Conservation (phyloP, 116 monocot genomes). For the Iris pallida region DNA sequence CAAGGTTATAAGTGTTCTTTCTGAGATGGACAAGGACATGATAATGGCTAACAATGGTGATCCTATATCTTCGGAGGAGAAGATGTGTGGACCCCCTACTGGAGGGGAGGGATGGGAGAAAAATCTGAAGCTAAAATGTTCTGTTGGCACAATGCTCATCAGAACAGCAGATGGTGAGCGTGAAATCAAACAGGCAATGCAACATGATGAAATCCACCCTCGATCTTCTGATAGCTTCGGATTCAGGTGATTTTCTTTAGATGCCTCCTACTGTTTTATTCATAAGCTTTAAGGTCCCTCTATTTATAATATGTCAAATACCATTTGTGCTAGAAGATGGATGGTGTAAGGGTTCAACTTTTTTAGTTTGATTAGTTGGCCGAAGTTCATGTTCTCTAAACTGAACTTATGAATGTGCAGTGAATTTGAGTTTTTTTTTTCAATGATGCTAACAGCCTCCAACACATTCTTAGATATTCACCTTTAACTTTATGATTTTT, state of each 20-base stretch:
- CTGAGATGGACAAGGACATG: slow-evolving; percentile 70
- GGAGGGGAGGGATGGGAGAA: slow-evolving; percentile 78
- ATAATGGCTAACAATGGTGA: slow-evolving; percentile 40
- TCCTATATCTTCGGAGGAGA: slow-evolving; percentile 36
- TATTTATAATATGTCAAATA: no score
- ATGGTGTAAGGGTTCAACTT: no score
- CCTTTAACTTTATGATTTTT: no score
- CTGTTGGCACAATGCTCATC: slow-evolving; percentile 53
- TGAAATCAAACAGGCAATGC: slow-evolving; percentile 46
- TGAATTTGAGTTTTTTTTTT: no score
- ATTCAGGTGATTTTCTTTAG: slow-evolving; percentile 41
- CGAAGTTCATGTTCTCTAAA: no score
- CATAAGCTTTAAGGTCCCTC: neutral
- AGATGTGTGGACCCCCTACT: slow-evolving; percentile 45
- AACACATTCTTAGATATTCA: no score
- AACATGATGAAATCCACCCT: slow-evolving; percentile 52
- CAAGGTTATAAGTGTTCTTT: slow-evolving; percentile 34
- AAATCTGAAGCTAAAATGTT: slow-evolving; percentile 77
- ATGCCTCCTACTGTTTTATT: neutral
- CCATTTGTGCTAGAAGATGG: no score
- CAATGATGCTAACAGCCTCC: no score
- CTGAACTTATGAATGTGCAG: no score
- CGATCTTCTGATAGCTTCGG: slow-evolving; percentile 47
- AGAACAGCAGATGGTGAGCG: slow-evolving; percentile 59
- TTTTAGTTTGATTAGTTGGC: no score